Conservation (phyloP, 2,329 filamentous ascomycete genomes). For the Keithomyces neogunnii region DNA sequence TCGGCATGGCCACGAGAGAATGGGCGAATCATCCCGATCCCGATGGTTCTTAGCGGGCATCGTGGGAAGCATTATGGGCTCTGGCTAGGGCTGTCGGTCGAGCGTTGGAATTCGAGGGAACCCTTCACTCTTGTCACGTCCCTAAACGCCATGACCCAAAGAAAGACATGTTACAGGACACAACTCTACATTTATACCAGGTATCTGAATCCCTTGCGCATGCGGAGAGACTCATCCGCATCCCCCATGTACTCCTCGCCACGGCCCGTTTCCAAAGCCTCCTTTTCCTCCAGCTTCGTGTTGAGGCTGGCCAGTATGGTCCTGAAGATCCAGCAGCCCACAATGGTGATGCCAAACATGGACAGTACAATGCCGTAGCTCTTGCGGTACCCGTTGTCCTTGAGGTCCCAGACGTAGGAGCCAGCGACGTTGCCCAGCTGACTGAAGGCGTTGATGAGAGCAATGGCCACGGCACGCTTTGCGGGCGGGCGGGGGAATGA, state of each 20-base stretch:
- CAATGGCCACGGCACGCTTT: slow-evolving; percentile 53
- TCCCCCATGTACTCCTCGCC: not conserved
- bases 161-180: not conserved
- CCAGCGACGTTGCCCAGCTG: slow-evolving; percentile 53
- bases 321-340: slow-evolving; percentile 41
- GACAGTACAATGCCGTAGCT: slow-evolving; percentile 56
- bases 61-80: no score
- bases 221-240: slow-evolving; percentile 1
- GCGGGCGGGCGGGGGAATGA: slow-evolving; percentile 50
- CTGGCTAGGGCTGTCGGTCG: no score
- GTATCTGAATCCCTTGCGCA: slow-evolving; percentile 8
- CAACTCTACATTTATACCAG: not conserved
- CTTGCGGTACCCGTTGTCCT: slow-evolving; percentile 51
- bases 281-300: slow-evolving; percentile 35
- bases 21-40: slow-evolving; percentile 4
- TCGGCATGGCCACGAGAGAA: slow-evolving; percentile 7
- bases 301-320: slow-evolving; percentile 38
- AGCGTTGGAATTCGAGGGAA: no score
- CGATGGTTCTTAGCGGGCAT: no score
- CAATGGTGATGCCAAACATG: slow-evolving; percentile 54
- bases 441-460: slow-evolving; percentile 50
- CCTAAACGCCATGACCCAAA: not conserved
- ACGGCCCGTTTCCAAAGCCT: slow-evolving; percentile 14
- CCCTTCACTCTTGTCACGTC: no score
- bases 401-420: slow-evolving; percentile 53